Percentiles rank a stretch among this genome's conserved stretches.
These are phyloP conservation scores for Colletotrichum scovillei DNA, from an alignment of 2,329 filamentous ascomycete species.

Conservation along the genomic window DNA sequence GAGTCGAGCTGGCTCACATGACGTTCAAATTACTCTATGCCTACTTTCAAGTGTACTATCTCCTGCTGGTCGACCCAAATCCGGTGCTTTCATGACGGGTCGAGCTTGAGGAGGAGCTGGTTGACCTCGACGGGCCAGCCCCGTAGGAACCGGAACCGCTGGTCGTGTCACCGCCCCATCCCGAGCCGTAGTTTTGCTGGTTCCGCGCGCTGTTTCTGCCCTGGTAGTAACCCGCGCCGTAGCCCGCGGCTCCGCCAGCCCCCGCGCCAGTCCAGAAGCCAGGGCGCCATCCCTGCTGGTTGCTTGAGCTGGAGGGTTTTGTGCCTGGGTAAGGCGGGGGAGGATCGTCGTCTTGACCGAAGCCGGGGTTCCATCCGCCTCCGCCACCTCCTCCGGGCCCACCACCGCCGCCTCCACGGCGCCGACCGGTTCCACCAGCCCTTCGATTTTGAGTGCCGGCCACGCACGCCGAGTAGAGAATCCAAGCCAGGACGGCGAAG, in stretches of 20 bases:
- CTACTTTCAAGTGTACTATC: slow-evolving; percentile 49
- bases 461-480: slow-evolving; percentile 67
- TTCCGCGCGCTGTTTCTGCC: slow-evolving; percentile 41
- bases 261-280: slow-evolving; percentile 81
- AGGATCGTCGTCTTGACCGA: slow-evolving; percentile 56
- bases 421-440: slow-evolving; percentile 48
- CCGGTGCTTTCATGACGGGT: slow-evolving; percentile 76
- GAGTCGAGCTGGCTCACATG: slow-evolving; percentile 29
- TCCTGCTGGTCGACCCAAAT: slow-evolving; percentile 75
- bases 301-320: slow-evolving; percentile 46
- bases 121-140: slow-evolving; percentile 49
- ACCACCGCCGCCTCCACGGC: slow-evolving; percentile 54
- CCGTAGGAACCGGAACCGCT: slow-evolving; percentile 38
- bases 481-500: slow-evolving; percentile 68
- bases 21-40: slow-evolving; percentile 11
- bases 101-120: slow-evolving; percentile 52
- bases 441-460: slow-evolving; percentile 34
- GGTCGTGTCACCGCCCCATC: slow-evolving; percentile 48
- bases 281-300: slow-evolving; percentile 70
- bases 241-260: slow-evolving; percentile 76
- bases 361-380: slow-evolving; percentile 51
- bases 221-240: slow-evolving; percentile 64
- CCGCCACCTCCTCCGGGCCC: slow-evolving; percentile 54
- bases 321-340: slow-evolving; percentile 65
- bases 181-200: slow-evolving; percentile 41